A percentile compares a stretch with the other conserved stretches of the same genome.
These are phyloP conservation scores for Coemansia sp. DNA, from an alignment of 192 early-diverging fungal genomes.

Conservation along the genomic window DNA sequence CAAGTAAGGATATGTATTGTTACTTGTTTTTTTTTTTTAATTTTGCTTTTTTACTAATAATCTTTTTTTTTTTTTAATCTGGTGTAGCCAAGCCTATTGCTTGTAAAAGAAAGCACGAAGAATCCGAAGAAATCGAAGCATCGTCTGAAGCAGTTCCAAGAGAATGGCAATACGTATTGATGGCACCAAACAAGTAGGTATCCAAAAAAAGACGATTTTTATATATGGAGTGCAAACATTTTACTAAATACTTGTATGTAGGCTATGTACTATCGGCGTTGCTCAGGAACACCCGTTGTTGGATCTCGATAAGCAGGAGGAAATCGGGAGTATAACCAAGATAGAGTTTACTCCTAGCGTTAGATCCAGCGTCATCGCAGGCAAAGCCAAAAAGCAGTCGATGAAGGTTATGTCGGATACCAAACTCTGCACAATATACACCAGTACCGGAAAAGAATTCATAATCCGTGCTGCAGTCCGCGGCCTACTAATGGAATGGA, in stretches of 20 bases:
- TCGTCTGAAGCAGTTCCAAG: conserved; percentile 1
- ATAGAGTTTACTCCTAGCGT: conserved; percentile 36
- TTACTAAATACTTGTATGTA: conserved; percentile 3
- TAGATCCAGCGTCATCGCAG: conserved; percentile 37
- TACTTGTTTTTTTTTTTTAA: not conserved
- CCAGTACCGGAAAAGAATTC: conserved; percentile 19
- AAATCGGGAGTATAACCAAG: conserved; percentile 12
- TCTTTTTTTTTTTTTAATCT: not conserved
- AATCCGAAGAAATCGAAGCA: not conserved
- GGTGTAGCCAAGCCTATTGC: conserved; percentile 19
- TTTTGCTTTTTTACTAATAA: not conserved
- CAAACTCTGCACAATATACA: conserved; percentile 41
- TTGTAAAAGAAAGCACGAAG: conserved; percentile 38
- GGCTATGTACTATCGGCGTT: conserved; percentile 41
- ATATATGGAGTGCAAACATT: too few relatives aligned
- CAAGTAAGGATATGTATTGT: not conserved
- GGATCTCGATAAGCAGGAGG: conserved; percentile 5
- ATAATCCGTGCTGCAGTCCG: conserved; percentile 38
- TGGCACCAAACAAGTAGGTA: conserved; percentile 46
- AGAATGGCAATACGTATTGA: conserved; percentile 46
- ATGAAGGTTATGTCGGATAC: conserved; percentile 38
- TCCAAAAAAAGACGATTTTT: not conserved
- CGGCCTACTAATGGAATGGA: conserved; percentile 53
- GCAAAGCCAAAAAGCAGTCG: conserved; percentile 51
- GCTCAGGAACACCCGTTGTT: conserved; percentile 38